A percentile compares a stretch with the other conserved stretches of the same genome.
Evolutionary conservation across 345 rosid genomes (phyloP).

Genomic region (Passiflora organensis): DNA sequence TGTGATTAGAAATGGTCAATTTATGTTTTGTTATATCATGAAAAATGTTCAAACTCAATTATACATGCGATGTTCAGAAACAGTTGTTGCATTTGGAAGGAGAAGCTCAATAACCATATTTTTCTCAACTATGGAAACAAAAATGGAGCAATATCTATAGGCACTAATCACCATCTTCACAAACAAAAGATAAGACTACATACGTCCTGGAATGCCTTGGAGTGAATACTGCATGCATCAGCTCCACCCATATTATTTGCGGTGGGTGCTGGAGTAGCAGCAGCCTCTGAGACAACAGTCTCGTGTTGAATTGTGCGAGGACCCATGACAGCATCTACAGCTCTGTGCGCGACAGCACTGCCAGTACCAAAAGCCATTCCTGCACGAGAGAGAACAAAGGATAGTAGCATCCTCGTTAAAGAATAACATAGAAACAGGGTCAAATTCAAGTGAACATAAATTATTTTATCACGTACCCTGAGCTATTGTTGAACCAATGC

Average conservation of each 20-base stretch:
- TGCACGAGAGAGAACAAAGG: constrained; percentile 13
- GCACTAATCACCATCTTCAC: neutral
- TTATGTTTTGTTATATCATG: no score
- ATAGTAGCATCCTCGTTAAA: neutral
- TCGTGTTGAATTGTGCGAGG: constrained; percentile 92
- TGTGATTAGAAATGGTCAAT: no score
- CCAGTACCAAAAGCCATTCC: constrained; percentile 98
- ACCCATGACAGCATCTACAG: constrained; percentile 89
- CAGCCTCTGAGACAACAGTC: constrained; percentile 48
- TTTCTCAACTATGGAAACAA: no score
- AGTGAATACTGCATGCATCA: constrained; percentile 66
- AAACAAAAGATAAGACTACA: constrained; percentile 1
- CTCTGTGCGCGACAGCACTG: constrained; percentile 91
- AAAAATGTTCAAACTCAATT: no score
- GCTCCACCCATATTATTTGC: constrained; percentile 32
- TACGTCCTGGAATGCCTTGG: constrained; percentile 95
- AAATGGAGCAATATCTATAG: no score
- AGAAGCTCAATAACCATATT: no score
- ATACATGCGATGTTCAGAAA: no score
- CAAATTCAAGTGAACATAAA: neutral
- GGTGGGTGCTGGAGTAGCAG: constrained; percentile 44
- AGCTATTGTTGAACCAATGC: constrained; percentile 96
- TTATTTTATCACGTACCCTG: constrained; percentile 53
- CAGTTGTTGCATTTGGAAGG: no score
- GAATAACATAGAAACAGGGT: neutral